Evolutionary conservation across 768 basidiomycete species (phyloP).

Genomic region (Exidia glandulosa): DNA sequence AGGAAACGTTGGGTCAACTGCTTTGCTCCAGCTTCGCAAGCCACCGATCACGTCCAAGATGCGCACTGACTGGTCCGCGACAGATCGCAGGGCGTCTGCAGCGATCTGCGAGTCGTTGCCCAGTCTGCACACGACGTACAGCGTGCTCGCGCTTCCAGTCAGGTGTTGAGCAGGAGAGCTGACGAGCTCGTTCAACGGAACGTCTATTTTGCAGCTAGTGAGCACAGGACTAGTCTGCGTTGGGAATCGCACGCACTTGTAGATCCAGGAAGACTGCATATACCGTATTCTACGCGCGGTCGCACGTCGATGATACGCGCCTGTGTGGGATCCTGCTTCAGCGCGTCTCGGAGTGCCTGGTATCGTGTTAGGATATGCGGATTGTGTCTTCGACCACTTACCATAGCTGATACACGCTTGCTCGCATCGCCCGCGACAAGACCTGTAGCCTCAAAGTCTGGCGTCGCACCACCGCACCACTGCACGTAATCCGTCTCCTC

Average conservation of each 20-base stretch:
- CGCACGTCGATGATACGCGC: conserved; percentile 65
- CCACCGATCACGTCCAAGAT: conserved; percentile 75
- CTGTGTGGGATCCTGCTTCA: conserved; percentile 18
- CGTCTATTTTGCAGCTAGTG: conserved; percentile 33
- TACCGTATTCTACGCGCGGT: conserved; percentile 68
- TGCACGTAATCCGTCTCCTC: conserved; percentile 66
- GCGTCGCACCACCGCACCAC: conserved; percentile 68
- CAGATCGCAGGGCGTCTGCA: conserved; percentile 40
- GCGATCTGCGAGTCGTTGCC: conserved; percentile 94
- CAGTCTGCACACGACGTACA: conserved; percentile 67
- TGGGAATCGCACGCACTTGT: conserved; percentile 39
- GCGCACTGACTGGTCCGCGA: conserved; percentile 23
- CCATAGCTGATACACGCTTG: conserved; percentile 34
- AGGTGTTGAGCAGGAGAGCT: conserved; percentile 43
- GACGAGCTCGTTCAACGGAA: conserved; percentile 58
- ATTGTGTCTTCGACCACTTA: conserved; percentile 12
- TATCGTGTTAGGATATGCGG: conserved; percentile 2
- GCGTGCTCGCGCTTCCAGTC: conserved; percentile 14
- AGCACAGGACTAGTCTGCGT: not conserved
- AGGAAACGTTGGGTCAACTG: conserved; percentile 70
- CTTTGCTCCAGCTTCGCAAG: conserved; percentile 62
- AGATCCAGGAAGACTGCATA: conserved; percentile 68
- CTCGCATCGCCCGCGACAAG: conserved; percentile 23
- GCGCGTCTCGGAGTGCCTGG: conserved; percentile 38
- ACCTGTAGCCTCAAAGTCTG: conserved; percentile 55